phyloP scores from a whole-genome alignment of 2,329 filamentous ascomycete genomes.

The Botryotinia calthae region DNA sequence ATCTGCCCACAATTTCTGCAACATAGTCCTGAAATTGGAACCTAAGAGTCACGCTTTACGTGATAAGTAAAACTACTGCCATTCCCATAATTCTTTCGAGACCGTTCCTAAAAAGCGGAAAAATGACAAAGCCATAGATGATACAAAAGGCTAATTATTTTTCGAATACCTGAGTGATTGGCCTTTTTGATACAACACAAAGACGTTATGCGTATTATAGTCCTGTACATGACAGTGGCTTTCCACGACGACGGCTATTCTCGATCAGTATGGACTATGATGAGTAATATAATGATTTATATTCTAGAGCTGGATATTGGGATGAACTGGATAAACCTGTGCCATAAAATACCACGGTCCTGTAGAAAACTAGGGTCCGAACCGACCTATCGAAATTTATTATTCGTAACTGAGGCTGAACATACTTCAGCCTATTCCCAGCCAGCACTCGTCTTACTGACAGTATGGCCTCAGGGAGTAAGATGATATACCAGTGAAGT shows the following conservation, averaged over 20 bases:
- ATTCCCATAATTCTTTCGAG: not conserved
- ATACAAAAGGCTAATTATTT: not conserved
- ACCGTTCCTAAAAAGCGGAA: not conserved
- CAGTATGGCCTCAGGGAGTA: not conserved
- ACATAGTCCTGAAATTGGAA: too few relatives aligned
- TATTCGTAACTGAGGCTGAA: not conserved
- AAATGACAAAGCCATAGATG: not conserved
- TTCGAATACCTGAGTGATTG: not conserved
- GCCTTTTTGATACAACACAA: not conserved
- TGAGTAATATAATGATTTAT: not conserved
- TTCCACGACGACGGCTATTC: not conserved
- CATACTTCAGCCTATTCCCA: not conserved
- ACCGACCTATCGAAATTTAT: not conserved
- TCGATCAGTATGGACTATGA: not conserved
- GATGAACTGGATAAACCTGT: not conserved
- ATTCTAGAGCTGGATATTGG: not conserved
- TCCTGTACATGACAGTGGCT: not conserved
- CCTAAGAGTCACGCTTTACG: not conserved
- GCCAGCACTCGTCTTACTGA: not conserved
- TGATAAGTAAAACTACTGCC: rapidly evolving
- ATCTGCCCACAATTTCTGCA: not conserved
- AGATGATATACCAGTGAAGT: not conserved
- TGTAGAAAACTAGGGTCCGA: not conserved
- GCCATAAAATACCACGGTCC: not conserved
- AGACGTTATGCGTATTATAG: not conserved